phyloP scores from a whole-genome alignment of 208 protist species.

The Acanthamoeba lugdunensis region DNA sequence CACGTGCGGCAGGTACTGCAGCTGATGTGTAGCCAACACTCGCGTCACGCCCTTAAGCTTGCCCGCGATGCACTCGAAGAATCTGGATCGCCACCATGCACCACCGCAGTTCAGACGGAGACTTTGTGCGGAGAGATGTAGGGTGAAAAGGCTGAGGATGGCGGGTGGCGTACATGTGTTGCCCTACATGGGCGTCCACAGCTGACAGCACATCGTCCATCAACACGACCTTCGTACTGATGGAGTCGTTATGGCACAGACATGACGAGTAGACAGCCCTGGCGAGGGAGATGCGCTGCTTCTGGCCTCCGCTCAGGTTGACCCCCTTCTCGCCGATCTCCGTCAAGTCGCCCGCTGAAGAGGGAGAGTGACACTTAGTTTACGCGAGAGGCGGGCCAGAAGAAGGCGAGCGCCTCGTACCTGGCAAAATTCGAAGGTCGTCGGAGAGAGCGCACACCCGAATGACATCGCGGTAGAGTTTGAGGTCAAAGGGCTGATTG shows the following conservation, averaged over 20 bases:
- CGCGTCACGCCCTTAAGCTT: constrained; percentile 88
- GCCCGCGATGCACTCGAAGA: constrained; percentile 76
- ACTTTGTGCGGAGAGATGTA: constrained; percentile 73
- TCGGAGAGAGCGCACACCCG: constrained; percentile 81
- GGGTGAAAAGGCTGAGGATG: no score
- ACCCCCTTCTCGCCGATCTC: constrained; percentile 86
- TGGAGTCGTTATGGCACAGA: constrained; percentile 78
- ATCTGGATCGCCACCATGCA: not conserved
- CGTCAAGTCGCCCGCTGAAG: constrained; percentile 70
- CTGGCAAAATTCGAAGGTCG: constrained; percentile 72
- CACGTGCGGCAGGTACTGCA: constrained; percentile 89
- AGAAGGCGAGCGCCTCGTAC: not conserved
- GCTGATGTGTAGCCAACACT: constrained; percentile 93
- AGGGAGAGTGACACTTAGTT: not conserved
- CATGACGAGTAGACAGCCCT: constrained; percentile 76
- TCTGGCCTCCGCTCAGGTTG: constrained; percentile 90
- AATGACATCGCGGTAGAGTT: constrained; percentile 85
- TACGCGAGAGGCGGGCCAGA: not conserved
- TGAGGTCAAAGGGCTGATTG: constrained; percentile 77
- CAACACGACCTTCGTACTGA: constrained; percentile 74
- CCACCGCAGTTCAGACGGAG: not conserved
- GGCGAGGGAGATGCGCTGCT: constrained; percentile 84
- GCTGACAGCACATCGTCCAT: constrained; percentile 87
- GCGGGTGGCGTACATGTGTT: constrained; percentile 81
- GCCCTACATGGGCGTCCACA: constrained; percentile 86